A percentile compares a stretch with the other conserved stretches of the same genome.
Conservation (phyloP, 2,329 filamentous ascomycete genomes). For the Hypoxylon sp. region DNA sequence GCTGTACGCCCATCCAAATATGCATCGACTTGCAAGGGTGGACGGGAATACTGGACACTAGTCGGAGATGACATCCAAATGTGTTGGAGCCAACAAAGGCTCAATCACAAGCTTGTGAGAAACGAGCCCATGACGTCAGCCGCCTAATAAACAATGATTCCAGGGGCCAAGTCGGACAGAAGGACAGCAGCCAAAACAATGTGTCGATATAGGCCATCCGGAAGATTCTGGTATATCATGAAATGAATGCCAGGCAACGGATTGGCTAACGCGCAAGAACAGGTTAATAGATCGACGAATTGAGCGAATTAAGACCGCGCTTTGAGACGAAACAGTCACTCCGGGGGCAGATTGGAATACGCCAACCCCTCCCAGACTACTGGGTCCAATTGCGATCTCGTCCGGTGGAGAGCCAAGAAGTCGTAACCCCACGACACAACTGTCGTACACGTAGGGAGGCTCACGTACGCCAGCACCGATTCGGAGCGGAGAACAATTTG, state of each 20-base stretch:
- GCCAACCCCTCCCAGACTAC: slow-evolving; percentile 41
- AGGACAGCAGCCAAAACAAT: slow-evolving; percentile 5
- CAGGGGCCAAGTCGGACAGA: slow-evolving; percentile 15
- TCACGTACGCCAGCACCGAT: slow-evolving; percentile 20
- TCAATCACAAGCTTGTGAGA: slow-evolving; percentile 33
- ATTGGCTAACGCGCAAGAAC: slow-evolving; percentile 7
- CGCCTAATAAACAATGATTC: slow-evolving; percentile 10
- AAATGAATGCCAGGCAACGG: slow-evolving; percentile 4
- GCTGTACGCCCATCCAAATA: slow-evolving; percentile 25
- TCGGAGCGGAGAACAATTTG: slow-evolving; percentile 28
- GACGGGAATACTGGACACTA: slow-evolving; percentile 7
- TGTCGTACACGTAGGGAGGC: slow-evolving; percentile 28
- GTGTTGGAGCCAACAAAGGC: slow-evolving; percentile 21
- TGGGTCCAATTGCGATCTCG: slow-evolving; percentile 45
- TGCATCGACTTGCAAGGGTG: slow-evolving; percentile 14
- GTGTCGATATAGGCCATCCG: slow-evolving; percentile 6
- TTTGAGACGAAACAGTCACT: slow-evolving; percentile 24
- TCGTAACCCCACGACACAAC: slow-evolving; percentile 35
- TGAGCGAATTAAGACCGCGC: slow-evolving; percentile 14
- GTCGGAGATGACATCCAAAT: slow-evolving; percentile 28
- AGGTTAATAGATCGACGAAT: slow-evolving; percentile 8
- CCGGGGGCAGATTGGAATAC: slow-evolving; percentile 19
- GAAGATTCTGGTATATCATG: slow-evolving; percentile 11
- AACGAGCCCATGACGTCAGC: slow-evolving; percentile 38
- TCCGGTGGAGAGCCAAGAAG: slow-evolving; percentile 33